These are phyloP conservation scores for Taxillus chinensis DNA, from an alignment of 164 flowering plant species.

Conservation along the genomic window DNA sequence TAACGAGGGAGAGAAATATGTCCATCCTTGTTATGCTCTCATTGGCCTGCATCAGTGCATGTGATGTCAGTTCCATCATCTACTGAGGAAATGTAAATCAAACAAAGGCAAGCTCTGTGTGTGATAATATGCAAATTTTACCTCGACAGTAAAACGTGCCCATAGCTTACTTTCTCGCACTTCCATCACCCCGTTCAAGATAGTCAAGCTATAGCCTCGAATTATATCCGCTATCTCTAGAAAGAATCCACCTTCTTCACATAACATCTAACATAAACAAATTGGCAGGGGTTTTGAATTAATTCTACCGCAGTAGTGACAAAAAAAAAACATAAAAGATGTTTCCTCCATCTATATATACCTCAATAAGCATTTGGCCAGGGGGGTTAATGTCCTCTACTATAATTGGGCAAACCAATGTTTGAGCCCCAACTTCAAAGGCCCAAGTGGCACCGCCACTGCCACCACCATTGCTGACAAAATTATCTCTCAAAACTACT, in stretches of 20 bases:
- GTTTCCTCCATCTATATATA: constrained; percentile 10
- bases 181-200: constrained; percentile 82
- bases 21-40: constrained; percentile 56
- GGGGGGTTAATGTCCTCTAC: constrained; percentile 75
- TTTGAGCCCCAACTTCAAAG: constrained; percentile 54
- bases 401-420: constrained; percentile 61
- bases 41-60: constrained; percentile 39
- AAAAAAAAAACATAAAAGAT: no score
- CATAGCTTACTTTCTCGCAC: constrained; percentile 53
- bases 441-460: constrained; percentile 67
- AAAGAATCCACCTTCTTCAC: constrained; percentile 74
- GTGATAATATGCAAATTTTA: constrained; percentile 8
- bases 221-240: constrained; percentile 81
- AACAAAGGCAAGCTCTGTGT: background rate
- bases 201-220: constrained; percentile 65
- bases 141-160: constrained; percentile 83
- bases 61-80: background rate
- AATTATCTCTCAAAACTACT: constrained; percentile 26
- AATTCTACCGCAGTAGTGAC: no score
- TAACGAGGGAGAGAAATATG: constrained; percentile 56
- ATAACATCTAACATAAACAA: constrained; percentile 52
- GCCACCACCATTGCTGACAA: constrained; percentile 1
- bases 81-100: background rate
- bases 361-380: constrained; percentile 89
- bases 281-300: background rate